Base-by-base conservation (phyloP, 73 alveolate species). In the Urostyla sp. region DNA sequence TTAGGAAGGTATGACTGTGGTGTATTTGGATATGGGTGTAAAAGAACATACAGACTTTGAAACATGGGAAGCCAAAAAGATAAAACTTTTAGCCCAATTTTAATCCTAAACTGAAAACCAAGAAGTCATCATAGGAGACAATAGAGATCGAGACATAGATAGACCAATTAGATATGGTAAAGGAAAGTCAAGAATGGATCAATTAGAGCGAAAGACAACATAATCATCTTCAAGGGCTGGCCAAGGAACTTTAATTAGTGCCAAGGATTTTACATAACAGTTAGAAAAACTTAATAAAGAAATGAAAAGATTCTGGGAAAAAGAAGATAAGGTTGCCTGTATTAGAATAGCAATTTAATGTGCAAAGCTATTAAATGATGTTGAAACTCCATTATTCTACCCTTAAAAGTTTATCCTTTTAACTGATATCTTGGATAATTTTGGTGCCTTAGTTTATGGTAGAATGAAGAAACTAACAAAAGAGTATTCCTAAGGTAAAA, bases 351-450 rank as follows among this genome's bases (percentile, higher is more conserved):
- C 97, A 11, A 96, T 96, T 80, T 95, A 96, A 84, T 92, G 97
- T 30, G 93, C 98, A 28, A 96, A 96, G 80, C 91, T 96, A 1
- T 87, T 96, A 44, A 94, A 93, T 81, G 99, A 96, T 90, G 96
- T 91, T 27, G 98, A 93, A 34, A 90, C 98, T 10, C 99, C 99
- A 15, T 82, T 87, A 49, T 96, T 96, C 61, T 95, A 94, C 87
- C 98, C 98, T 37, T 88, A 94, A 53, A 96, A 96, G 88, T 96
- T 94, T 88, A 88, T 96, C 72, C 83, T 94, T 38, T 90, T 96
- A 59, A 94, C 98, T 24, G 99, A 96, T 78, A 90, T 96, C 72
- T 67, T 96, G 45, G 99, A 96, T 72, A 89, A 91, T 28, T 96
- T 96, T 87, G 95, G 98, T 28, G 87, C 78, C 48, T 73, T 92